phyloP scores from a whole-genome alignment of 2,329 filamentous ascomycete genomes.

The Penicillium sp. region DNA sequence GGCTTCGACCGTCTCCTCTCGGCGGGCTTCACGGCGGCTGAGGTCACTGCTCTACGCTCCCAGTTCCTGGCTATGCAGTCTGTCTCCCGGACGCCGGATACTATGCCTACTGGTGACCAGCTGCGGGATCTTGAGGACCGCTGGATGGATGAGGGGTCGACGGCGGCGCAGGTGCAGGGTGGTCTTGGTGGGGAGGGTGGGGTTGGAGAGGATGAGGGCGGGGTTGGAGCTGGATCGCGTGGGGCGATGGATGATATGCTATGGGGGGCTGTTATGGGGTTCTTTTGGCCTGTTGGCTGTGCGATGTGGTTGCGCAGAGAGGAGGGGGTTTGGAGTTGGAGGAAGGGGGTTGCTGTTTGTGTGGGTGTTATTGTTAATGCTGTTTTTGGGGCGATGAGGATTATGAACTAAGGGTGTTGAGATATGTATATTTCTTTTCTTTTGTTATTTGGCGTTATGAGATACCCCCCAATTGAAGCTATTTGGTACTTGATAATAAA shows the following conservation, averaged over 20 bases:
- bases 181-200: conserved; percentile 45
- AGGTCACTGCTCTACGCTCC: conserved; percentile 78
- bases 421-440: background rate
- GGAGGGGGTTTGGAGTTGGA: conserved; percentile 79
- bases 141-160: conserved; percentile 72
- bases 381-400: conserved; percentile 67
- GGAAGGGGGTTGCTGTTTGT: conserved; percentile 82
- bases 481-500: background rate
- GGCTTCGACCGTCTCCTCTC: conserved; percentile 85
- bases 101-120: conserved; percentile 75
- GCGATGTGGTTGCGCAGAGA: conserved; percentile 81
- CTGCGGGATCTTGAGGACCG: conserved; percentile 78
- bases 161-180: conserved; percentile 36
- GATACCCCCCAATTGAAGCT: conserved; percentile 20
- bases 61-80: conserved; percentile 87
- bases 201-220: conserved; percentile 41
- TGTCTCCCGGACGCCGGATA: conserved; percentile 79
- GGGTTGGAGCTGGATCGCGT: conserved; percentile 38
- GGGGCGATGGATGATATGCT: conserved; percentile 80
- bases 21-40: conserved; percentile 76
- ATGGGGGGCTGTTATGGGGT: conserved; percentile 84
- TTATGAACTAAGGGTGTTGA: conserved; percentile 43
- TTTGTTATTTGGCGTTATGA: conserved; percentile 12
- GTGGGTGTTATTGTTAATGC: conserved; percentile 80
- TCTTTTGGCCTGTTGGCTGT: conserved; percentile 90